These are phyloP conservation scores for Suillus paluster DNA, from an alignment of 768 basidiomycete genomes.

Conservation along the genomic window DNA sequence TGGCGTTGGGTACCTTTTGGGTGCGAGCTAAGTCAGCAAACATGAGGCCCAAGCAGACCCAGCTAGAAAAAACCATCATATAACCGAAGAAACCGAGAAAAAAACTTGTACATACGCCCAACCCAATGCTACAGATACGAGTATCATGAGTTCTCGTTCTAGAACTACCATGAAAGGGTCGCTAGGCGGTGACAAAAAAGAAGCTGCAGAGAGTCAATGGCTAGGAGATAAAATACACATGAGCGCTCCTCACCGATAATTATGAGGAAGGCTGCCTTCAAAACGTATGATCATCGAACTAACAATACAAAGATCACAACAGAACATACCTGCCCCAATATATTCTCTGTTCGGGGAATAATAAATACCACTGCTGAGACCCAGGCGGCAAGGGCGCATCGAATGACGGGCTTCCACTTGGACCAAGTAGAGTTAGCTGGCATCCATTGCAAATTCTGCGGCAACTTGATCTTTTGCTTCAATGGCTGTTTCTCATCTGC, in stretches of 20 bases:
- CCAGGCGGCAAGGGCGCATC: conserved; percentile 68
- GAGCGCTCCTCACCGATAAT: conserved; percentile 51
- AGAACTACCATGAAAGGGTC: conserved; percentile 72
- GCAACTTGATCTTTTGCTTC: conserved; percentile 23
- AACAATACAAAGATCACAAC: background rate
- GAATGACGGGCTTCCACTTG: conserved; percentile 64
- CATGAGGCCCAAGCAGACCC: conserved; percentile 68
- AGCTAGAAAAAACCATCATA: conserved; percentile 43
- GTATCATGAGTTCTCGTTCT: conserved; percentile 63
- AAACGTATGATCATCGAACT: conserved; percentile 5
- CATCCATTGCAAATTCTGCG: conserved; percentile 54
- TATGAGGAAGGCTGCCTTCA: conserved; percentile 66
- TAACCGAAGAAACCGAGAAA: background rate
- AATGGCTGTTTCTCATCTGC: background rate
- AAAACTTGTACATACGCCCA: conserved; percentile 61
- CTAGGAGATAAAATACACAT: background rate
- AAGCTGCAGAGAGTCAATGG: conserved; percentile 41
- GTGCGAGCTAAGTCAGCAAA: conserved; percentile 61
- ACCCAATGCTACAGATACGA: conserved; percentile 49
- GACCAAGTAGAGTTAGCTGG: conserved; percentile 58
- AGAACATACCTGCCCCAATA: conserved; percentile 59
- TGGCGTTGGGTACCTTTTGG: conserved; percentile 43
- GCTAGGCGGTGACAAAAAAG: conserved; percentile 67
- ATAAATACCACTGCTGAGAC: conserved; percentile 60
- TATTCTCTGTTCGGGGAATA: conserved; percentile 49